Percentiles rank a stretch among this genome's conserved stretches.
These are phyloP conservation scores for Papiliotrema laurentii DNA, from an alignment of 1,284 basidiomycete species.

Conservation along the genomic window DNA sequence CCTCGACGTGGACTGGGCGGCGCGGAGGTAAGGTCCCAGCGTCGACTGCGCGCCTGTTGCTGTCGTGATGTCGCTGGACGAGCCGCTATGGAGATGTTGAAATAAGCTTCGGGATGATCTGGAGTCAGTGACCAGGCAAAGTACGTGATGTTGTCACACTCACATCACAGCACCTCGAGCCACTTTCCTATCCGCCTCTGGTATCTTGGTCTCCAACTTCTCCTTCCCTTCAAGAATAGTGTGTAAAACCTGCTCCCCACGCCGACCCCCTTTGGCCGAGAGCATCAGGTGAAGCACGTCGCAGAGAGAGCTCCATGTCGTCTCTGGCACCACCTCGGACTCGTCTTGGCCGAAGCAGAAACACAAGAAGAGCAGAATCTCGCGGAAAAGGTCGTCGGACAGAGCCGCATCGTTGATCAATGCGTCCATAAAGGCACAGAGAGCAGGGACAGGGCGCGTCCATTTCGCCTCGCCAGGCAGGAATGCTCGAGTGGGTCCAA, in stretches of 20 bases:
- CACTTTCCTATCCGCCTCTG: constrained; percentile 30
- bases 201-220: constrained; percentile 11
- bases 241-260: constrained; percentile 33
- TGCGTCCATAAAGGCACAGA: constrained; percentile 27
- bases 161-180: constrained; percentile 38
- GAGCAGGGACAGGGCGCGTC: constrained; percentile 22
- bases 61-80: constrained; percentile 4
- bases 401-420: constrained; percentile 28
- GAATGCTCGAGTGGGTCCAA: constrained; percentile 1
- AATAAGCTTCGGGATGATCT: constrained; percentile 26
- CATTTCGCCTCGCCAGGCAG: constrained; percentile 13
- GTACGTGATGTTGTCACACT: constrained; percentile 3
- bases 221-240: constrained; percentile 33
- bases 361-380: constrained; percentile 32
- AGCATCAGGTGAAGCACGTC: constrained; percentile 31
- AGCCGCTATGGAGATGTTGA: constrained; percentile 17
- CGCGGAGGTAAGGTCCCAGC: constrained; percentile 32
- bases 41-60: constrained; percentile 25
- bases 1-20: constrained; percentile 29
- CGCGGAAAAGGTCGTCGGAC: constrained; percentile 31
- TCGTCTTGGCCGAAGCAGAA: constrained; percentile 36
- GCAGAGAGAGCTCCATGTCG: constrained; percentile 17
- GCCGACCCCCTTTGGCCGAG: constrained; percentile 27
- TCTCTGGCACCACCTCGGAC: constrained; percentile 20
- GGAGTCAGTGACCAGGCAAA: not conserved